These are phyloP conservation scores for Peronosclerospora sorghi DNA, from an alignment of 352 stramenopile species.

Conservation along the genomic window DNA sequence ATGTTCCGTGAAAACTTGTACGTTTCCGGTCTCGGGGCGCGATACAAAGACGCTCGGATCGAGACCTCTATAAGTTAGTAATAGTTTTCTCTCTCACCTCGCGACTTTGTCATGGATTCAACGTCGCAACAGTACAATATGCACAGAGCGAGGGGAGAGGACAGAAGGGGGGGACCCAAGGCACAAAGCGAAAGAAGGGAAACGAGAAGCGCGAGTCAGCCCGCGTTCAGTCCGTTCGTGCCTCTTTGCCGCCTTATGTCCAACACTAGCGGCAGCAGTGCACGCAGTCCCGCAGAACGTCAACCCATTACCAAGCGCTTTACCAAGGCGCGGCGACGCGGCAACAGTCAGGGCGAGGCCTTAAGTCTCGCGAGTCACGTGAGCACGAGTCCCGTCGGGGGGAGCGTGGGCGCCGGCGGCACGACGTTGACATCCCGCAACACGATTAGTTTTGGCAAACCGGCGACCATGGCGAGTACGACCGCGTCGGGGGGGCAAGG, in stretches of 20 bases:
- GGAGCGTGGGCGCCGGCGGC: slow-evolving; percentile 17
- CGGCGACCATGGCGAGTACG: slow-evolving; percentile 5
- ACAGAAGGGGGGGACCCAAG: slow-evolving; percentile 7
- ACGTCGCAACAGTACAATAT: no score
- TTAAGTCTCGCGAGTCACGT: no score
- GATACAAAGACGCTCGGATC: no score
- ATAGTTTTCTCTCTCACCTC: no score
- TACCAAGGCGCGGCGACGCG: slow-evolving; percentile 50
- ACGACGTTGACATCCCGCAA: slow-evolving; percentile 20
- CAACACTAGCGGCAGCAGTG: slow-evolving; percentile 17
- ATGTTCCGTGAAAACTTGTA: no score
- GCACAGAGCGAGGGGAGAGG: no score
- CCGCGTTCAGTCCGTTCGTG: no score
- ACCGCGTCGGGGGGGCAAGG: slow-evolving; percentile 4
- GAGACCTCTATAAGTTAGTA: no score
- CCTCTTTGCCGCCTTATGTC: slow-evolving; percentile 7
- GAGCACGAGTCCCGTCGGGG: slow-evolving; percentile 34
- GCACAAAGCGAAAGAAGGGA: slow-evolving; percentile 17
- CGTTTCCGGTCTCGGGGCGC: no score
- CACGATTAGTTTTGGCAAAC: slow-evolving; percentile 49
- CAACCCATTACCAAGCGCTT: slow-evolving; percentile 53
- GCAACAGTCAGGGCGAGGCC: slow-evolving; percentile 54
- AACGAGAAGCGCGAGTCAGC: slow-evolving; percentile 4
- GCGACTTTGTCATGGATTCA: no score
- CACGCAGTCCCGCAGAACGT: slow-evolving; percentile 20